Base-by-base conservation (phyloP, 768 basidiomycete species). In the Termitomyces sp. region DNA sequence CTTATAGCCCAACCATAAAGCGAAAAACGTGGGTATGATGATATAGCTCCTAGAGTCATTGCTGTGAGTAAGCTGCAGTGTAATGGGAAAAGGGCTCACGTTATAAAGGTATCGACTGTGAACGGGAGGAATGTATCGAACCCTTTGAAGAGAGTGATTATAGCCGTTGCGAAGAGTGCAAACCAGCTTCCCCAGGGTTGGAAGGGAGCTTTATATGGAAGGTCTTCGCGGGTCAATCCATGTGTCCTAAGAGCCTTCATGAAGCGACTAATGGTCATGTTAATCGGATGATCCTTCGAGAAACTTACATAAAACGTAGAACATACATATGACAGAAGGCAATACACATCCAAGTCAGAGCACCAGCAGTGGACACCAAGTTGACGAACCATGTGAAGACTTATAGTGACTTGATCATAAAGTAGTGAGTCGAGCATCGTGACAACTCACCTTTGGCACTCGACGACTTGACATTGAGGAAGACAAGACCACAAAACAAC, bases 171-270 rank as follows among this genome's bases (percentile, higher is more conserved):
- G 42, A 75, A 70, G 12, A 85, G 67, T 25, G 84, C 86, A 64
- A 83, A 79, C 80, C 79, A 84, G 42, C 80, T 80, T 23, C 83
- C 81, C 69, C 76, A 85, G 25, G 83, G 82, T 64, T 82, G 82
- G 66, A 84, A 82, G n/a, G 85, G 84, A 7, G 81, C 84, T 66
- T 81, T 77, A 63, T 77, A 78, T 3, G 80, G 78, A 6, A 81
- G 66, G 16, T 69, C 68, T 44, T 79, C 74, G 46, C 78, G 69
- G 21, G 73, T 74, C 55, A 73, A 68, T 16, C 75, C 76, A 41
- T 77, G 77, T 4, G 70, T 73, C 41, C 71, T 68, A 42, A 80
- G 64, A 1, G 76, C 78, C 63, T 71, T 71, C 78, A 79, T 78
- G 63, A 79, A 80, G 11, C 66, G 66, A 56, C 78, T 78, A 17